A percentile compares a stretch with the other conserved stretches of the same genome.
These are phyloP conservation scores for Chrysosporium keratinophilum DNA, from an alignment of 2,329 filamentous ascomycete genomes.

Conservation along the genomic window DNA sequence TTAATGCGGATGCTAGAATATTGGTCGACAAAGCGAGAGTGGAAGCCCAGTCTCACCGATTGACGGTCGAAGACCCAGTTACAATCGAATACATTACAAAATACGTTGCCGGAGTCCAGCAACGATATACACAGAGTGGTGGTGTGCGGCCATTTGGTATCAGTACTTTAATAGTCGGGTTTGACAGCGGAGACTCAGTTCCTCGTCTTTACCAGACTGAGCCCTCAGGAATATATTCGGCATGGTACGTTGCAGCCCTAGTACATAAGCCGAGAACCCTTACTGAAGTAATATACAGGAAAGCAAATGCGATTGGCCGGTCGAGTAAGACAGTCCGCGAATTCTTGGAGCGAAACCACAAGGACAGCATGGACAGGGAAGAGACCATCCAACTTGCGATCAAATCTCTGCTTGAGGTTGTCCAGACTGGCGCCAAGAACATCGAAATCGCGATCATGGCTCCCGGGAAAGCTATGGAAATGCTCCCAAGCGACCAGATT, in stretches of 20 bases:
- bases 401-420: constrained; percentile 95
- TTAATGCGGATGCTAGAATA: constrained; percentile 96
- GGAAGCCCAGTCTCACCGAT: constrained; percentile 92
- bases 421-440: constrained; percentile 98
- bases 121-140: constrained; percentile 97
- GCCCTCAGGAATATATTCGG: constrained; percentile 98
- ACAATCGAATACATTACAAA: constrained; percentile 99
- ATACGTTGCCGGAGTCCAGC: constrained; percentile 94
- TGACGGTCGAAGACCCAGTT: constrained; percentile 94
- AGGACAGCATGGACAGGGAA: constrained; percentile 93
- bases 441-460: constrained; percentile 99
- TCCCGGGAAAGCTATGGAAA: constrained; percentile 80
- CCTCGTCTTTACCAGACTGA: constrained; percentile 95
- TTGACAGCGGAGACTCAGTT: constrained; percentile 81
- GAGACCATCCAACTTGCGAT: constrained; percentile 93
- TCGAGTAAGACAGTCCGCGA: constrained; percentile 98
- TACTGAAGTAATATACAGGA: constrained; percentile 50
- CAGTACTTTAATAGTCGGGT: constrained; percentile 95
- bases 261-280: not conserved
- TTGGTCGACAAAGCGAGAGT: constrained; percentile 95
- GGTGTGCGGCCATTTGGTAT: constrained; percentile 98
- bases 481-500: constrained; percentile 90
- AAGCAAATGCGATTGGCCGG: constrained; percentile 95
- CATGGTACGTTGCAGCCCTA: constrained; percentile 58
- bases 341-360: constrained; percentile 97